Base-by-base conservation (phyloP, 2,329 filamentous ascomycete genomes). In the Fusarium xylarioides region DNA sequence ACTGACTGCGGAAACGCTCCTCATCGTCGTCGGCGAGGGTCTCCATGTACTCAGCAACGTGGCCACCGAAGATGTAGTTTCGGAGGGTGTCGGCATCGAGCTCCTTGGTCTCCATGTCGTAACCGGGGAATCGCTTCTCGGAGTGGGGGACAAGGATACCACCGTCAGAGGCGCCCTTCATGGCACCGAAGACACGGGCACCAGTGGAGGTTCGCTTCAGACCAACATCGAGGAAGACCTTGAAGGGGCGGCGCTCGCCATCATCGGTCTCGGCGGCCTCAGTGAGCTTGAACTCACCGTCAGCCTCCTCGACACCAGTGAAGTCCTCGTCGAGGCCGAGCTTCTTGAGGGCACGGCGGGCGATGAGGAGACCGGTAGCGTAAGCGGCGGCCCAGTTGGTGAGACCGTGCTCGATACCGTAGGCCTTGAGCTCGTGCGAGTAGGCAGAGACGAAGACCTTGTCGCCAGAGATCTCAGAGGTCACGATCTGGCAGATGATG, bases 21-120 rank as follows among this genome's bases (percentile, higher is more conserved):
- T 99, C 96, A 83, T 99, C 96, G 84, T 99, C 96, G 82, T 99
- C 96, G 87, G 96, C 96, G 77, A 99, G 93, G 68, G 93, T 96
- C 92, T 99, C 96, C 96, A 99, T 99, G 92, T 99, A 99, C 91
- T 99, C 96, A 79, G 95, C 95, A 77, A 99, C 94, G 91, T 99
- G 96, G 73, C 96, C 95, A 83, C 90, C 96, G 86, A 94, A 95
- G 90, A 99, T 99, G 93, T 99, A 99, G 90, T 95, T 97, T 91
- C 95, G 95, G 84, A 99, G 94, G 79, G 91, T 93, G 86, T 99
- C 96, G 81, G 95, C 91, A 81, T 99, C 96, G 81, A 99, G 94
- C 91, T 98, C 95, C 93, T 99, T 95, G 85, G 88, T 87, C 90
- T 99, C 96, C 37, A 97, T 93, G 85, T 99, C 96, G 92, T 89